Evolutionary conservation across 2,329 filamentous ascomycete genomes (phyloP).

Genomic region (Zarea fungicola): DNA sequence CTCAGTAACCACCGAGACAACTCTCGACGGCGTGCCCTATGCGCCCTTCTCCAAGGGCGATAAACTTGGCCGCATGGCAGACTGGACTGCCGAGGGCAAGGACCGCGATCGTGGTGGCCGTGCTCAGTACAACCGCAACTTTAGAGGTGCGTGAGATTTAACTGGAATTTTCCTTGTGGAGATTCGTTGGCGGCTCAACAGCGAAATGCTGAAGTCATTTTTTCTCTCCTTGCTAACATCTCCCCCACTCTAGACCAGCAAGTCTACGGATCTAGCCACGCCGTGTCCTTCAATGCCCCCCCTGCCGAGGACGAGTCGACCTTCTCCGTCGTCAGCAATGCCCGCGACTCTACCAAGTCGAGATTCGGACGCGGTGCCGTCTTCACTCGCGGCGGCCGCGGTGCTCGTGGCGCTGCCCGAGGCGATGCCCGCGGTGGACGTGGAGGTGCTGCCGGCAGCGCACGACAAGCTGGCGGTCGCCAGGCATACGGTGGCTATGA

Average conservation of each 20-base stretch:
- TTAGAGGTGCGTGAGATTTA: constrained; percentile 62
- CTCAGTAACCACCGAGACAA: constrained; percentile 74
- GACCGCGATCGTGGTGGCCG: constrained; percentile 73
- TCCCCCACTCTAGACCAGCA: constrained; percentile 67
- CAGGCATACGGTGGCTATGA: constrained; percentile 50
- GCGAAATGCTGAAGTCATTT: too few species aligned
- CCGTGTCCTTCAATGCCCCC: constrained; percentile 83
- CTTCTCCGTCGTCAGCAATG: constrained; percentile 97
- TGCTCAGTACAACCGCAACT: constrained; percentile 88
- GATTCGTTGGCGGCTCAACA: too few species aligned
- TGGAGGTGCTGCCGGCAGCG: constrained; percentile 56
- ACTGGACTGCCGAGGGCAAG: constrained; percentile 93
- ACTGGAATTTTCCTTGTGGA: background rate
- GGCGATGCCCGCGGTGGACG: constrained; percentile 56
- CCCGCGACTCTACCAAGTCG: constrained; percentile 76
- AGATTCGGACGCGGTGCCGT: constrained; percentile 86
- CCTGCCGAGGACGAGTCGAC: constrained; percentile 91
- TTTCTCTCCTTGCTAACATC: background rate
- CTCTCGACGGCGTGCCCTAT: constrained; percentile 90
- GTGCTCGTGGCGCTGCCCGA: constrained; percentile 67
- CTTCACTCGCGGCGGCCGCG: constrained; percentile 81
- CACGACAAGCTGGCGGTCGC: constrained; percentile 55
- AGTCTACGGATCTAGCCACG: constrained; percentile 87
- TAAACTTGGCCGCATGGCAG: constrained; percentile 97
- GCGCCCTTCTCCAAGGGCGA: constrained; percentile 98